Evolutionary conservation across 106 monocot genomes (phyloP), one percentile per base, ranked within the genome.

Genomic region (Allium sativum): DNA sequence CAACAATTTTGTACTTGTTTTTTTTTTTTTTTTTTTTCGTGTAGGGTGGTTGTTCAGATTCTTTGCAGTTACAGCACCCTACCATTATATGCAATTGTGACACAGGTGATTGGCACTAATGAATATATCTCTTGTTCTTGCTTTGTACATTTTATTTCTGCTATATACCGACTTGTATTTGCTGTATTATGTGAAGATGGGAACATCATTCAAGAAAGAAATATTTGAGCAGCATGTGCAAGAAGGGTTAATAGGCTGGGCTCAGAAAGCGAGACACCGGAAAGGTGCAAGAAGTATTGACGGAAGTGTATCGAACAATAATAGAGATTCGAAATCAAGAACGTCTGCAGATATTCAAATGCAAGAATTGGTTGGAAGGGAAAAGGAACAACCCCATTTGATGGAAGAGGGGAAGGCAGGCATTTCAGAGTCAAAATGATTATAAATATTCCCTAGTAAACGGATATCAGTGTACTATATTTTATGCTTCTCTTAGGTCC

Each of bases 181-280:
- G 21, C 6, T 48, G 14, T 61, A 6, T 52, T 14, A 19, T 55
- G 3, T 16, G 40, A 72, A 88, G 88, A 88, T 88, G 88, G 88
- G 88, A 46, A 84, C 78, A 42, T 78, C 69, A 41, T 88, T 81
- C 77, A 75, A 84, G 73, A 84, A 73, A 50, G 81, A 59, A 3
- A 88, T 84, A 70, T 88, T 88, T 43, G 80, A 88, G 40, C 84
- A 84, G 47, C 72, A 81, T 62, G 73, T 88, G 48, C 88, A 88
- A 65, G 65, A 64, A 21, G 73, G 84, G 42, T 66, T 88, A 43
- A 12, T 78, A 0, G 84, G 72, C 9, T 88, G 88, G 88, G 81
- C 77, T 44, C 65, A 83, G 15, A 79, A 77, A 54, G 88, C 40
- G 13, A 87, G 72, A 71, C 74, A 19, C 45, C 63, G 74, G 41